Conservation (phyloP, 306 rosid species). For the Cicer arietinum region DNA sequence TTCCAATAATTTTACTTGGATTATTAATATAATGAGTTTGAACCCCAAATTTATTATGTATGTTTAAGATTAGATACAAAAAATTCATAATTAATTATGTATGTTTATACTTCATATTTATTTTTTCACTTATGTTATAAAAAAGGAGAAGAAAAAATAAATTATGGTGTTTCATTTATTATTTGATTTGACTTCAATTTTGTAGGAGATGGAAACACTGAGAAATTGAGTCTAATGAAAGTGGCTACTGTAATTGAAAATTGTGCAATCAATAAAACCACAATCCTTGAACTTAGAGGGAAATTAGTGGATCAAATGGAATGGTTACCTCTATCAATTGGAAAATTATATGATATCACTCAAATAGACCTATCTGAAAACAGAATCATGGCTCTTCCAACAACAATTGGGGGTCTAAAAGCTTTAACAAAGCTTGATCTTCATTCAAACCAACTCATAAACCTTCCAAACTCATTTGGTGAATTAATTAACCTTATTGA, state of each 20-base stretch:
- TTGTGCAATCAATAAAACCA: conserved; percentile 61
- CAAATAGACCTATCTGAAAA: conserved; percentile 83
- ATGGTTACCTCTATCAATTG: conserved; percentile 88
- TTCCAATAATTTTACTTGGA: neutral
- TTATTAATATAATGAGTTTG: neutral
- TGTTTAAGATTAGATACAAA: neutral
- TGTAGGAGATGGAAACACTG: conserved; percentile 58
- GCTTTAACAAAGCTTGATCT: conserved; percentile 79
- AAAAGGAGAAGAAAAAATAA: too few relatives aligned
- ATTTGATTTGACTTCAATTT: conserved; percentile 32
- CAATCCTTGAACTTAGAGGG: conserved; percentile 76
- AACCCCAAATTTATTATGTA: too few relatives aligned
- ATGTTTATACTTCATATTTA: too few relatives aligned
- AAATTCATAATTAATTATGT: too few relatives aligned
- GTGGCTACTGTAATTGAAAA: conserved; percentile 83
- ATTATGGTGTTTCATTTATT: conserved; percentile 7
- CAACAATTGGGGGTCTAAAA: conserved; percentile 66
- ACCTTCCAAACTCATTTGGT: conserved; percentile 86
- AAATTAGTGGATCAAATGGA: conserved; percentile 79
- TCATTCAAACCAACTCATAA: conserved; percentile 85
- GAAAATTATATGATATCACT: conserved; percentile 70
- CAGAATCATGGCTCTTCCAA: conserved; percentile 86
- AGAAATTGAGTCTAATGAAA: conserved; percentile 80
- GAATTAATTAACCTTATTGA: conserved; percentile 74
- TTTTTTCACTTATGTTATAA: too few relatives aligned